phyloP scores from a whole-genome alignment of 1,284 basidiomycete genomes.

The Apiotrichum mycotoxinovorans region DNA sequence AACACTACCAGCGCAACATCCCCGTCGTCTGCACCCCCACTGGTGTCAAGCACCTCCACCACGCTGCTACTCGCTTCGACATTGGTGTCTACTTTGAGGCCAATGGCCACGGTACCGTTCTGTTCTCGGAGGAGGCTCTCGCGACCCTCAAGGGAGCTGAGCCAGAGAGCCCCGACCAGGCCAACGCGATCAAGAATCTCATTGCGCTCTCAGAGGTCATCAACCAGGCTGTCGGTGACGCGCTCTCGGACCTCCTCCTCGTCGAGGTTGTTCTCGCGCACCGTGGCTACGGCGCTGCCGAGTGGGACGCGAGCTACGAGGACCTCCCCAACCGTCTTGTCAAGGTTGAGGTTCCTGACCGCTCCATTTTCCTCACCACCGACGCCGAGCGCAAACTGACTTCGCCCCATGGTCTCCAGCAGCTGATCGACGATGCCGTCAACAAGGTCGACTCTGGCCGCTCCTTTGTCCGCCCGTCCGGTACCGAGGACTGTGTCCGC shows the following conservation, averaged over 20 bases:
- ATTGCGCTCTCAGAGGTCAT: constrained; percentile 76
- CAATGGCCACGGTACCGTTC: constrained; percentile 96
- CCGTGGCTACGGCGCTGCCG: constrained; percentile 73
- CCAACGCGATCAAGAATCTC: constrained; percentile 72
- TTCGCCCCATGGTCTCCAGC: constrained; percentile 75
- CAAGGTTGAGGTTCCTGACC: constrained; percentile 85
- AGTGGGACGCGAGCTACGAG: constrained; percentile 92
- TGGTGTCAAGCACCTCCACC: constrained; percentile 97
- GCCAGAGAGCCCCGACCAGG: constrained; percentile 73
- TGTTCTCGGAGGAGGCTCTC: constrained; percentile 77
- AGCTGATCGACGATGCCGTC: constrained; percentile 80
- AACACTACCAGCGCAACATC: constrained; percentile 49
- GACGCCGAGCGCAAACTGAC: constrained; percentile 90
- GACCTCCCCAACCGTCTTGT: constrained; percentile 96
- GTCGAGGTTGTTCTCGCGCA: constrained; percentile 90
- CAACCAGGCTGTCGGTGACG: constrained; percentile 98
- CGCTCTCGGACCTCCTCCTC: constrained; percentile 91
- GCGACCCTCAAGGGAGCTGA: constrained; percentile 61
- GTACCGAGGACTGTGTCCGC: constrained; percentile 96
- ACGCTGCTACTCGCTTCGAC: constrained; percentile 89
- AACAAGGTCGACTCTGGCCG: constrained; percentile 77
- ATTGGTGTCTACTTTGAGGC: constrained; percentile 99
- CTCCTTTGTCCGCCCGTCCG: constrained; percentile 92
- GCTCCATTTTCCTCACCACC: constrained; percentile 80
- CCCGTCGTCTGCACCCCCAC: constrained; percentile 95